Evolutionary conservation across 345 rosid species (phyloP), one percentile per base, ranked within the genome.

Genomic region (Trapa bicornis): DNA sequence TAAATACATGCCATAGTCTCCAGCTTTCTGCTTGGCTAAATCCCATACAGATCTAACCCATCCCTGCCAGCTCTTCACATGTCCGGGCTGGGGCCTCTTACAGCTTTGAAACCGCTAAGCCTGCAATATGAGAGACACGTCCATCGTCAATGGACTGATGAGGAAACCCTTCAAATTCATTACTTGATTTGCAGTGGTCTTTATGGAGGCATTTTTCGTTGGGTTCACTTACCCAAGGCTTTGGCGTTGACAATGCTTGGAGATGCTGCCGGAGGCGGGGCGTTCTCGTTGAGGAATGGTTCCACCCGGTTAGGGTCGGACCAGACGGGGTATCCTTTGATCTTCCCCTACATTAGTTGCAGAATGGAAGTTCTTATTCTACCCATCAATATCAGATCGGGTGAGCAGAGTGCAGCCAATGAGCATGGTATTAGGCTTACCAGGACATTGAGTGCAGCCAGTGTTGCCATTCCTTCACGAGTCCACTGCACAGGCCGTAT

Each of bases 391-490:
- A 22, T 22, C 29, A 22, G 29, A 22, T 22, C 29, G 29, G 29
- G 29, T 22, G 29, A 22, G 29, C 29, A 22, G 29, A 22, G 29
- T 22, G 0, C 29, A 22, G 29, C 29, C 29, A 22, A 22, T 22
- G 29, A 22, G 29, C 29, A 22, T 22, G 29, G 29, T 22, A 22
- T 22, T 22, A 22, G 47, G 69, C 37, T 16, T 84, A 93, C 99
- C 78, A 88, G 78, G 80, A 93, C 97, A 69, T 93, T 93, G 29
- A 93, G 86, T 64, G 99, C 92, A 60, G 97, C 92, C 68, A 90
- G 82, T 0, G 96, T 85, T 58, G 99, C 99, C 96, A 94, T 94
- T 76, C 99, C 99, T 83, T 94, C 97, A 2, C 99, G 92, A 77
- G 99, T 94, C 99, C 97, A 94, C 99, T 94, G 70, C 71, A 45